phyloP scores from a whole-genome alignment of 805 yeast species.

The Lipomyces orientalis region DNA sequence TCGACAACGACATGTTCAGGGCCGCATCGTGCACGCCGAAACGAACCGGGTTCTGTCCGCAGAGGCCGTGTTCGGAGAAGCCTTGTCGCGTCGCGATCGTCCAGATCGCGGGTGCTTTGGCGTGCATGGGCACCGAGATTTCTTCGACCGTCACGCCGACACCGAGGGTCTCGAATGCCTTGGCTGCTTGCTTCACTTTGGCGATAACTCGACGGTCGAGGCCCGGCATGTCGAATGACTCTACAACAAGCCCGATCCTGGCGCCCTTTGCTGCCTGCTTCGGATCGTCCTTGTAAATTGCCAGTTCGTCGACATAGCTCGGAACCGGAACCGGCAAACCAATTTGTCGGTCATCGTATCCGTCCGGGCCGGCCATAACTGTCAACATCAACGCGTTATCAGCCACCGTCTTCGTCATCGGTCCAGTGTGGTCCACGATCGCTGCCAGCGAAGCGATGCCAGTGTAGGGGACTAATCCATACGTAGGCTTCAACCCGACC shows the following conservation, averaged over 20 bases:
- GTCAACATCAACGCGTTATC: slow-evolving; percentile 46
- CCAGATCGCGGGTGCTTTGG: slow-evolving; percentile 50
- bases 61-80: slow-evolving; percentile 32
- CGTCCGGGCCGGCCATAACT: slow-evolving; percentile 49
- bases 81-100: slow-evolving; percentile 42
- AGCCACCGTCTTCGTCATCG: slow-evolving; percentile 49
- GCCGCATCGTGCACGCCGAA: slow-evolving; percentile 34
- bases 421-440: slow-evolving; percentile 49
- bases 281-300: slow-evolving; percentile 17
- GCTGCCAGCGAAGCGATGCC: slow-evolving; percentile 48
- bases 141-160: slow-evolving; percentile 48
- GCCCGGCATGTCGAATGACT: slow-evolving; percentile 47
- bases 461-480: slow-evolving; percentile 51
- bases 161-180: slow-evolving; percentile 45
- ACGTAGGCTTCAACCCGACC: slow-evolving; percentile 54
- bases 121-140: slow-evolving; percentile 48
- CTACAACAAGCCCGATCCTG: slow-evolving; percentile 47
- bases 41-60: slow-evolving; percentile 28
- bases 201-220: slow-evolving; percentile 44
- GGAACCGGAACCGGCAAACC: slow-evolving; percentile 39
- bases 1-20: slow-evolving; percentile 17
- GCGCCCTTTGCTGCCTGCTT: slow-evolving; percentile 43
- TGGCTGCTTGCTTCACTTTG: slow-evolving; percentile 44
- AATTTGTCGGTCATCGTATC: slow-evolving; percentile 46
- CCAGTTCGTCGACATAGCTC: slow-evolving; percentile 38